Evolutionary conservation across 108 stramenopile genomes (phyloP), one percentile per base, ranked within the genome.

Genomic region (Fragilariopsis cylindrus): DNA sequence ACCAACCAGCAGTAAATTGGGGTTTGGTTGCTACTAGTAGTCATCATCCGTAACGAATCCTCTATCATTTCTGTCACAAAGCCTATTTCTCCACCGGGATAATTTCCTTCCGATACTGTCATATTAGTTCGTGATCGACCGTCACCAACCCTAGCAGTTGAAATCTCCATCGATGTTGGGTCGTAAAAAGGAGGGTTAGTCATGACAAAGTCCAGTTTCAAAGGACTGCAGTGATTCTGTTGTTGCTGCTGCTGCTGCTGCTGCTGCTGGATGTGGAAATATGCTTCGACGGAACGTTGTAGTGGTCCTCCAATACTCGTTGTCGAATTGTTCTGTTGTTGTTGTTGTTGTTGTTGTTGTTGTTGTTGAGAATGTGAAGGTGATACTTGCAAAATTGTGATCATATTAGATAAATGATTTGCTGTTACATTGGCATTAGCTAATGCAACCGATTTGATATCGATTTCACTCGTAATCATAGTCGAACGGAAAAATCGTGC

Each of bases 101-200:
- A 95, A 44, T 77, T 75, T 5, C 87, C 85, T 85, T 95, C 94
- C 15, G 75, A 69, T 40, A 64, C 69, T 45, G 89, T 82, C 88
- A 92, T 90, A 73, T 73, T 62, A 11, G 88, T 87, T 41, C 90
- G 84, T n/a, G 72, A 50, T 48, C 94, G 81, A 72, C 85, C 87
- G 74, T 95, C 94, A n/a, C 87, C 87, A 44, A 48, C 67, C 63
- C 78, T 69, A 18, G 79, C 79, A 42, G 88, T 76, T 7, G 67
- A 66, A 11, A 30, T 42, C 55, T 74, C 69, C n/a, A 40, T 60
- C 21, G 73, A 44, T 19, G 68, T 65, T 7, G 88, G 87, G 60
- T 88, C 88, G 69, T 93, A 96, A 83, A 98, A 98, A 13, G 97
- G 97, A 58, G 97, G 97, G 78, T 98, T 98, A 18, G 95, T 96